A percentile compares a stretch with the other conserved stretches of the same genome.
phyloP scores from a whole-genome alignment of 192 early-diverging fungal genomes.

The Chytriomyces hyalinus region DNA sequence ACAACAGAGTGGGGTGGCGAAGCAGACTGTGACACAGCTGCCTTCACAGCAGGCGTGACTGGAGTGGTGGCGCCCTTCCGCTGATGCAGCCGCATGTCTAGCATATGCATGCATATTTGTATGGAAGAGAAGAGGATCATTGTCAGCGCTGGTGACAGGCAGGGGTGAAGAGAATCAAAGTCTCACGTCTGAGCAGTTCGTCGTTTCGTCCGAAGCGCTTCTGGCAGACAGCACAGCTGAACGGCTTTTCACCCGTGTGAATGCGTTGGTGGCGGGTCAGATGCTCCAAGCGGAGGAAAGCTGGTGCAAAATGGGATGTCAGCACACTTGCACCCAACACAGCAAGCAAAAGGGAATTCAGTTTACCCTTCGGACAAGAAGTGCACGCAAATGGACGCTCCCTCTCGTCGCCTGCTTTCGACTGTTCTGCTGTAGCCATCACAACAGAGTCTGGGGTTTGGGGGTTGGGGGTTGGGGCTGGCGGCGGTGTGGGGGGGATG shows the following conservation, averaged over 20 bases:
- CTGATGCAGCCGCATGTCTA: conserved; percentile 22
- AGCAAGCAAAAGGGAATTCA: background rate
- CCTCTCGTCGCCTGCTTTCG: background rate
- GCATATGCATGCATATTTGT: too few relatives aligned
- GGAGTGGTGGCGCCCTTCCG: background rate
- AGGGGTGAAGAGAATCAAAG: background rate
- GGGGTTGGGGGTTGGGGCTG: background rate
- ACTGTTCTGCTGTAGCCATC: too few relatives aligned
- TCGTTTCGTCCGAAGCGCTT: conserved; percentile 87
- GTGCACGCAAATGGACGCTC: conserved; percentile 1
- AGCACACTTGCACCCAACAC: background rate
- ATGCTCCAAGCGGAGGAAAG: conserved; percentile 83
- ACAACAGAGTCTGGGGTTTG: background rate
- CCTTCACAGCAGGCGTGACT: background rate
- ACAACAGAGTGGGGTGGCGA: too few relatives aligned
- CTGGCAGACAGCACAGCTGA: conserved; percentile 77
- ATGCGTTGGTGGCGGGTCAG: conserved; percentile 85
- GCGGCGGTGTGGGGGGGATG: background rate
- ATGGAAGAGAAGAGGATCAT: too few relatives aligned
- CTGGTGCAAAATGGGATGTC: background rate
- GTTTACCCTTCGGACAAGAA: background rate
- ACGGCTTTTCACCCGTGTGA: conserved; percentile 88
- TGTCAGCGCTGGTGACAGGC: too few relatives aligned
- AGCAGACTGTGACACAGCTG: background rate
- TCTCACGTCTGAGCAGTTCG: conserved; percentile 56